Percentiles rank a stretch among this genome's conserved stretches.
These are phyloP conservation scores for Metschnikowia anglica DNA, from an alignment of 805 yeast genomes.

Conservation along the genomic window DNA sequence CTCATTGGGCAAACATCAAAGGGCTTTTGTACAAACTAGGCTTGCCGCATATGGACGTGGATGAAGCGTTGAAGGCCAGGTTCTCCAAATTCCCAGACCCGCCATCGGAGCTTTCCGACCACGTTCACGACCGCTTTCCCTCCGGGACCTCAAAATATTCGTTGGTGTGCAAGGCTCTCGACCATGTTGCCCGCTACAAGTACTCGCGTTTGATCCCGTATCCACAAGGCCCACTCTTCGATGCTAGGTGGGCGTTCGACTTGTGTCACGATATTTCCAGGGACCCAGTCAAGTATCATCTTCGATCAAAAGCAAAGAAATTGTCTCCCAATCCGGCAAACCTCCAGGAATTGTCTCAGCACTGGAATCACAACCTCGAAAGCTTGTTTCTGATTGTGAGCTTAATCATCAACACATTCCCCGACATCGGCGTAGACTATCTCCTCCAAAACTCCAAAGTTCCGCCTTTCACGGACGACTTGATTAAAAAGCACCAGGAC, in stretches of 20 bases:
- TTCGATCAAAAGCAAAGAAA: constrained; percentile 39
- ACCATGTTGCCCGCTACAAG: constrained; percentile 34
- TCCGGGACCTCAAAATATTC: constrained; percentile 52
- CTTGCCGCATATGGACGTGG: constrained; percentile 37
- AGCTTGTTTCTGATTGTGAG: constrained; percentile 29
- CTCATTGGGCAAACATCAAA: constrained; percentile 55
- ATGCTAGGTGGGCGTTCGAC: constrained; percentile 35
- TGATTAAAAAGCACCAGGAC: constrained; percentile 24
- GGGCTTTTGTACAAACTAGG: constrained; percentile 46
- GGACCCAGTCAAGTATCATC: constrained; percentile 50
- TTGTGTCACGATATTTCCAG: constrained; percentile 46
- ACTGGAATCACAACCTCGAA: constrained; percentile 20
- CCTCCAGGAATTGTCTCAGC: constrained; percentile 32
- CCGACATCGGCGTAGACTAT: constrained; percentile 32
- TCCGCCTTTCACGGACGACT: constrained; percentile 31
- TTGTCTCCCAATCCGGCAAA: constrained; percentile 35
- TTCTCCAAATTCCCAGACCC: constrained; percentile 46
- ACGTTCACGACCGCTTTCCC: constrained; percentile 48
- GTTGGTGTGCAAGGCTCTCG: constrained; percentile 40
- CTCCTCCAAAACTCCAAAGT: constrained; percentile 39
- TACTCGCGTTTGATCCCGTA: constrained; percentile 41
- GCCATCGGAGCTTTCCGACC: constrained; percentile 36
- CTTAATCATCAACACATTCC: constrained; percentile 31
- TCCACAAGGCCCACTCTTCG: constrained; percentile 26
- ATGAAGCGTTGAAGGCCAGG: constrained; percentile 26